phyloP scores from a whole-genome alignment of 768 basidiomycete genomes.

The Xerocomellus intermedius region DNA sequence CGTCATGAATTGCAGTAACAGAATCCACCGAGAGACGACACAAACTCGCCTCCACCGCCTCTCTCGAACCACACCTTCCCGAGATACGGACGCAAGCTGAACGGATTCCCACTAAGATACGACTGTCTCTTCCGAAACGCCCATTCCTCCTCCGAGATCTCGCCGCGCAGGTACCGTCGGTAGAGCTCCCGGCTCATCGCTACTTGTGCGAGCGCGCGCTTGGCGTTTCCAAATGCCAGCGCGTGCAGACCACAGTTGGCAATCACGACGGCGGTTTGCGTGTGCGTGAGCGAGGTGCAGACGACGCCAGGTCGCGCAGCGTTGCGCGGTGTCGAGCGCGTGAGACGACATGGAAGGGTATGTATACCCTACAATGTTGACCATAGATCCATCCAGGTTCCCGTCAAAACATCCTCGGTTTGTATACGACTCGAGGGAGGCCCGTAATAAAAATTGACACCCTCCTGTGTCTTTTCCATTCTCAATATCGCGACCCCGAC shows the following conservation, averaged over 20 bases:
- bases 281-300: slow-evolving; percentile 24
- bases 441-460: background rate
- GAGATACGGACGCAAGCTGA: slow-evolving; percentile 51
- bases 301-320: slow-evolving; percentile 37
- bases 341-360: slow-evolving; percentile 46
- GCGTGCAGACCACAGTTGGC: slow-evolving; percentile 40
- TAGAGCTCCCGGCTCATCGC: slow-evolving; percentile 52
- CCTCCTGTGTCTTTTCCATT: slow-evolving; percentile 36
- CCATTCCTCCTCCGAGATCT: slow-evolving; percentile 54
- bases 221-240: slow-evolving; percentile 52
- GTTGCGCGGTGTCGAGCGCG: slow-evolving; percentile 33
- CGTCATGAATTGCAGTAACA: slow-evolving; percentile 49
- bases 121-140: slow-evolving; percentile 47
- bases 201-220: slow-evolving; percentile 50
- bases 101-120: slow-evolving; percentile 46
- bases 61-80: slow-evolving; percentile 44
- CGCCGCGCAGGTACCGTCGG: slow-evolving; percentile 44
- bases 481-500: slow-evolving; percentile 41
- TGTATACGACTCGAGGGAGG: background rate
- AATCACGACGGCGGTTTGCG: slow-evolving; percentile 33
- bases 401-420: too few relatives aligned
- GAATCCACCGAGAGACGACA: slow-evolving; percentile 43
- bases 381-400: background rate
- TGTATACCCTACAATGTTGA: slow-evolving; percentile 49
- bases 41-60: slow-evolving; percentile 47